Evolutionary conservation across 139 green algal genomes (phyloP).

Genomic region (Astrephomene gubernaculifera): DNA sequence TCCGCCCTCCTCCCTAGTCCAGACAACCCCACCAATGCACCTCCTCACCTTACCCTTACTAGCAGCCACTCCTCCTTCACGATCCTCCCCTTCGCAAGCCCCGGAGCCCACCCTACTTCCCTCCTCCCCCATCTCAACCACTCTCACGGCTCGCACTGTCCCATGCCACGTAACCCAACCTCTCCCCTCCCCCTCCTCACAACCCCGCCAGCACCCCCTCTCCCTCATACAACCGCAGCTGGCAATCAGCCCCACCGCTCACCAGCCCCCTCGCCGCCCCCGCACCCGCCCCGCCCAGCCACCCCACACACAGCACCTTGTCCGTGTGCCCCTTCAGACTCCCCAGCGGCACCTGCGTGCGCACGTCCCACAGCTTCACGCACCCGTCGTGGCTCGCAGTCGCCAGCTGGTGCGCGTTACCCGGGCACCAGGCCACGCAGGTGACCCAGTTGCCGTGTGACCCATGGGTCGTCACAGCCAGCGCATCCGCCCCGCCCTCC

Average conservation of each 20-base stretch:
- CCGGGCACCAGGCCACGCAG: constrained; percentile 72
- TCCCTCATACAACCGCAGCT: constrained; percentile 55
- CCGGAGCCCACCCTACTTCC: not conserved
- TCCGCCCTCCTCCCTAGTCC: too few relatives aligned
- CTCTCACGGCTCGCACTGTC: not conserved
- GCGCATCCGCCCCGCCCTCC: constrained; percentile 47
- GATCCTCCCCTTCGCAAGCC: too few relatives aligned
- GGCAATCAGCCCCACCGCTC: constrained; percentile 69
- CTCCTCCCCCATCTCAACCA: not conserved
- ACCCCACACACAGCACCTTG: constrained; percentile 69
- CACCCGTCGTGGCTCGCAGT: constrained; percentile 67
- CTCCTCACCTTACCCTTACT: too few relatives aligned
- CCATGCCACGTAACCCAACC: not conserved
- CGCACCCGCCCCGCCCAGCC: constrained; percentile 17
- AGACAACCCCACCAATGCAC: too few relatives aligned
- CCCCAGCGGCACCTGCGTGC: constrained; percentile 67
- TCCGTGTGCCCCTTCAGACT: constrained; percentile 62
- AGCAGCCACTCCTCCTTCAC: too few relatives aligned
- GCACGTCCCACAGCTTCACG: constrained; percentile 77
- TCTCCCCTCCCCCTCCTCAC: not conserved
- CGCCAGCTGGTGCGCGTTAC: constrained; percentile 73
- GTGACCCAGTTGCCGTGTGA: constrained; percentile 82
- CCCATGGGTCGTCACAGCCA: constrained; percentile 54
- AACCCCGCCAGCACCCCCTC: not conserved
- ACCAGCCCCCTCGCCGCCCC: constrained; percentile 26